Percentiles rank a stretch among this genome's conserved stretches.
These are phyloP conservation scores for Aspergillus panamensis DNA, from an alignment of 495 filamentous ascomycete species.

Conservation along the genomic window DNA sequence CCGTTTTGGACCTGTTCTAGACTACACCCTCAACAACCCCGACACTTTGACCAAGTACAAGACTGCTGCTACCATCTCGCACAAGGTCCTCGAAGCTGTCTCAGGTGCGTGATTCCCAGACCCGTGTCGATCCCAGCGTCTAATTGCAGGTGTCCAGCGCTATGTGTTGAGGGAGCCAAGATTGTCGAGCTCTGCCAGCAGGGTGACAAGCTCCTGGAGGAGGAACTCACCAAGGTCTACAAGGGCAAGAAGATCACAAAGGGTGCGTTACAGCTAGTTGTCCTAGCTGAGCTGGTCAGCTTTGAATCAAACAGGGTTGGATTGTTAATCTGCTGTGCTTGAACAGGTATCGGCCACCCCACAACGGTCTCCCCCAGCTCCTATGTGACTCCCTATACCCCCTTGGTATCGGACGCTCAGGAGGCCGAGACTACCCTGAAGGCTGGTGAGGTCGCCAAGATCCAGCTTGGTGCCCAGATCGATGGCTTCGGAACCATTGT, in stretches of 20 bases:
- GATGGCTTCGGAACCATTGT: conserved; percentile 96
- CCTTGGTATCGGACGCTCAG: conserved; percentile 75
- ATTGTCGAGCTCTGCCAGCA: conserved; percentile 90
- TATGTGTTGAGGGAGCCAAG: conserved; percentile 81
- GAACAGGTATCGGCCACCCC: conserved; percentile 79
- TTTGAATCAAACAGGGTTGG: background rate
- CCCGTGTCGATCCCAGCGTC: background rate
- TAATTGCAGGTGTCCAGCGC: conserved; percentile 48
- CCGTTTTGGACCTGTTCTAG: conserved; percentile 42
- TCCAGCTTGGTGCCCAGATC: conserved; percentile 96
- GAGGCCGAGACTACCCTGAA: conserved; percentile 78
- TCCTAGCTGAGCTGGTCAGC: background rate
- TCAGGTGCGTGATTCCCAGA: conserved; percentile 44
- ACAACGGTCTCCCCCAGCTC: conserved; percentile 93
- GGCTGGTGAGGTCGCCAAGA: conserved; percentile 82
- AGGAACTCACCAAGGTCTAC: conserved; percentile 93
- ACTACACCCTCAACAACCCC: conserved; percentile 93
- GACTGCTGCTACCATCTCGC: conserved; percentile 88
- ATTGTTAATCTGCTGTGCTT: conserved; percentile 21
- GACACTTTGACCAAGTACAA: conserved; percentile 99
- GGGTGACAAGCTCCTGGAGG: conserved; percentile 91
- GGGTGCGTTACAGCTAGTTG: conserved; percentile 49
- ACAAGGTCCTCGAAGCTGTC: conserved; percentile 88
- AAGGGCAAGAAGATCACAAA: conserved; percentile 96
- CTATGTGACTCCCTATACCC: conserved; percentile 95